Evolutionary conservation across 805 yeast genomes (phyloP), one percentile per base, ranked within the genome.

Genomic region (Kluyveromyces dobzhanskii): DNA sequence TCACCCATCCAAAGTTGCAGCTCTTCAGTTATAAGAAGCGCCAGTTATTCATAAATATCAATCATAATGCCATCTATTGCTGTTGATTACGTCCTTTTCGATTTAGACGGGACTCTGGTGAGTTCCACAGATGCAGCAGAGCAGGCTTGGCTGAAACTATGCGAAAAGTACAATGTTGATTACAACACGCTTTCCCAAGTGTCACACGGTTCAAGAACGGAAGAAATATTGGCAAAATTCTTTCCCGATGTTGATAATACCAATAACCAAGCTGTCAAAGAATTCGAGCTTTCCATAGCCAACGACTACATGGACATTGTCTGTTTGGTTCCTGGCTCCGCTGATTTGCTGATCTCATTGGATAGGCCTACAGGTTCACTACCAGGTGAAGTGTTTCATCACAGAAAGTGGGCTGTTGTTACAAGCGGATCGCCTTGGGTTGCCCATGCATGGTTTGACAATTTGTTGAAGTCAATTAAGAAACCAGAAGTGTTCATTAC

Each of bases 81-180:
- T 7, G 46, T 41, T 10, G 51, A 48, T 37, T 19, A 47, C 11
- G 48, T 53, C 42, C 71, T 81, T 38, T 84, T 84, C 55, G 94
- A 84, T 62, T 71, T 85, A 38, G 94, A 84, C 54, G 94, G 94
- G 28, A 85, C 94, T 13, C 64, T 84, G 44, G 84, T 84, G 46
- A 73, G 76, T 56, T 80, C 92, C 24, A 81, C 87, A 30, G 74
- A 71, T 31, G 84, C 88, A 35, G 83, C 84, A 40, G 85, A 80
- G 54, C 75, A 71, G 51, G 75, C 81, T 56, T 85, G 94, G 92
- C 71, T 66, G 43, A 76, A 73, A 35, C 66, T 80, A 46, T 66
- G 70, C 47, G 59, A 66, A 38, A 64, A 76, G 54, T 70, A 82
- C 43, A 71, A 70, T 45, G 79, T 79, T 23, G 73, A 77, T 59